Evolutionary conservation across 2,329 filamentous ascomycete species (phyloP).

Genomic region (Penicillium occitanis): DNA sequence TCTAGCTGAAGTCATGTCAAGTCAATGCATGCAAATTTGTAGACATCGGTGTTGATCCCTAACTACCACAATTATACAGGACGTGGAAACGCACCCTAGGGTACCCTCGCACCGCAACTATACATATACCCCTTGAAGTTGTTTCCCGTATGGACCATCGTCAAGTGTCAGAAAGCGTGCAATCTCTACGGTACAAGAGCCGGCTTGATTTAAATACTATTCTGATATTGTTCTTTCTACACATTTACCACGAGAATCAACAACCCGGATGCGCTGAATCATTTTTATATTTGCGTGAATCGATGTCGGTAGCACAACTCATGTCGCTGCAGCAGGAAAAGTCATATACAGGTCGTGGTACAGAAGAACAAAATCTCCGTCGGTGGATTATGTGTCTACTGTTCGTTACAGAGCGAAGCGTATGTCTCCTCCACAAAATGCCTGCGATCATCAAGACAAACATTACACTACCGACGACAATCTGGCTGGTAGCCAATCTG

Average conservation of each 20-base stretch:
- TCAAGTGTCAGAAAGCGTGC: conserved; percentile 41
- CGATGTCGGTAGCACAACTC: conserved; percentile 55
- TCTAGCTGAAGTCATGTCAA: neutral
- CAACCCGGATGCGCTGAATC: conserved; percentile 49
- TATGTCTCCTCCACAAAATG: conserved; percentile 53
- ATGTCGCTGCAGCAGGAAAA: conserved; percentile 49
- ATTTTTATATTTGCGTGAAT: conserved; percentile 51
- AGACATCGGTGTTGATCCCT: neutral
- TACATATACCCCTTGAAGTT: conserved; percentile 53
- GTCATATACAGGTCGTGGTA: conserved; percentile 39
- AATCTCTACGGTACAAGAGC: conserved; percentile 30
- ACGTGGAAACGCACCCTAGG: conserved; percentile 22
- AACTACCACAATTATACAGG: conserved; percentile 24
- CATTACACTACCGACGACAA: conserved; percentile 38
- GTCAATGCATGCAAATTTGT: neutral
- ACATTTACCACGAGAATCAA: conserved; percentile 55
- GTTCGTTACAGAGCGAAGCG: conserved; percentile 52
- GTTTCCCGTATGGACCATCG: conserved; percentile 55
- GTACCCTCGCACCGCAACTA: conserved; percentile 34
- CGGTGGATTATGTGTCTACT: conserved; percentile 51
- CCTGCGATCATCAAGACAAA: conserved; percentile 49
- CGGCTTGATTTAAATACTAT: conserved; percentile 43
- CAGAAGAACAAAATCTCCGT: conserved; percentile 47
- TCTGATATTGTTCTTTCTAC: conserved; percentile 53
- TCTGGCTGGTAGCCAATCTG: conserved; percentile 40